Conservation (phyloP, 2,329 filamentous ascomycete species). For the Decorospora gaudefroyi region DNA sequence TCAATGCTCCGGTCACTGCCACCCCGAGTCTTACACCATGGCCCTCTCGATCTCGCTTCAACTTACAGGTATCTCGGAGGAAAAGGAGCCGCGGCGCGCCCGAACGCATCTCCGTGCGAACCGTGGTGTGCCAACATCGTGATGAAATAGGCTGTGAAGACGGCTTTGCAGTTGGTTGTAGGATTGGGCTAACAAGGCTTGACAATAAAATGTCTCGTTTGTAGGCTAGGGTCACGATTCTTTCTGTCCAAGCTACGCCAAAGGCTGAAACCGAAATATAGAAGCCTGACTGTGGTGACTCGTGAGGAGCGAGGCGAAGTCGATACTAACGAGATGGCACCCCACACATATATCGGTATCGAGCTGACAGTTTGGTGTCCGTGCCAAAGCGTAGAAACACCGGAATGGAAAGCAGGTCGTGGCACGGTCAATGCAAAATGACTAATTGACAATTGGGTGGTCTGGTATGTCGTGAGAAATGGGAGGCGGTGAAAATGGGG, state of each 20-base stretch:
- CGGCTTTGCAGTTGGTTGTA: constrained; percentile 14
- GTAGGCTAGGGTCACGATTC: constrained; percentile 10
- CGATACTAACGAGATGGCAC: constrained; percentile 14
- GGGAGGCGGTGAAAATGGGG: constrained; percentile 19
- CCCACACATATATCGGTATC: constrained; percentile 25
- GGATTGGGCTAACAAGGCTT: constrained; percentile 12
- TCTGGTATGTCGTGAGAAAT: constrained; percentile 9
- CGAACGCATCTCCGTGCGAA: constrained; percentile 16
- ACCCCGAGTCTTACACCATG: constrained; percentile 19
- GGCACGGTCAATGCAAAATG: constrained; percentile 14
- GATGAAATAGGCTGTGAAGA: constrained; percentile 12
- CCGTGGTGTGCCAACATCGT: constrained; percentile 22
- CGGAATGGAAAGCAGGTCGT: constrained; percentile 5
- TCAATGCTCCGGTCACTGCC: constrained; percentile 20
- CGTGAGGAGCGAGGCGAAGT: constrained; percentile 27
- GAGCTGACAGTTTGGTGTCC: constrained; percentile 25
- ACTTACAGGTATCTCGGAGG: constrained; percentile 23
- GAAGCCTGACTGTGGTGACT: constrained; percentile 20
- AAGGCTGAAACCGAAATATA: constrained; percentile 11
- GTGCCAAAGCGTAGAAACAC: constrained; percentile 10
- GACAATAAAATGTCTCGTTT: constrained; percentile 11
- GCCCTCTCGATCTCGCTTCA: constrained; percentile 1
- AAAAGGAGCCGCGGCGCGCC: constrained; percentile 16
- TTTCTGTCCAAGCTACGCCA: constrained; percentile 11
- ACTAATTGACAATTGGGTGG: constrained; percentile 4